Conservation (phyloP, 371 early-diverging fungal genomes). For the Nematocida minor region DNA sequence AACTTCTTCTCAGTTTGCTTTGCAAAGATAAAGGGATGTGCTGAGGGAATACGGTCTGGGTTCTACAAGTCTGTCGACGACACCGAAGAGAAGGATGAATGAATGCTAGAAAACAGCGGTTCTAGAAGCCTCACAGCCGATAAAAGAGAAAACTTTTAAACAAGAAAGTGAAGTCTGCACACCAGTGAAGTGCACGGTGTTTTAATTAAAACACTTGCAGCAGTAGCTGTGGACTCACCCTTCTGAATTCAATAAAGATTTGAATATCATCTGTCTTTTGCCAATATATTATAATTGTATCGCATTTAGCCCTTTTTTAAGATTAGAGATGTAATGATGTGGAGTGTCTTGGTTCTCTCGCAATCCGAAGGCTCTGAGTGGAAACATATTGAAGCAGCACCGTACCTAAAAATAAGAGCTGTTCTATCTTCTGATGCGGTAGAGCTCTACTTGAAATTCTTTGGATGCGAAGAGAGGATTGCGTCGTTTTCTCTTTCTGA, state of each 20-base stretch:
- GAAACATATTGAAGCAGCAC: not conserved
- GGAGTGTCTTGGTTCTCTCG: not conserved
- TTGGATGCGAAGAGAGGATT: not conserved
- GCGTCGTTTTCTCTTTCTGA: not conserved
- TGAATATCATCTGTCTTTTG: no score
- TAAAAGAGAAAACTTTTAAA: no score
- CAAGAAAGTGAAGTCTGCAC: no score
- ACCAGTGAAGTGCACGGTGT: no score
- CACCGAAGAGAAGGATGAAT: not conserved
- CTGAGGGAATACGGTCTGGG: constrained; percentile 5
- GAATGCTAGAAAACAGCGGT: not conserved
- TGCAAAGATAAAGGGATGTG: constrained; percentile 6
- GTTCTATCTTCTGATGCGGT: not conserved
- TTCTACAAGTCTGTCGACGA: constrained; percentile 5
- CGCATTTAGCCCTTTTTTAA: not conserved
- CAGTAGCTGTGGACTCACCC: no score
- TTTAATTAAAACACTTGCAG: no score
- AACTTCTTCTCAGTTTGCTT: not conserved
- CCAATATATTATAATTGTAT: no score
- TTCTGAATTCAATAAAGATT: no score
- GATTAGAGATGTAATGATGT: not conserved
- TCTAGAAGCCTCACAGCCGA: no score
- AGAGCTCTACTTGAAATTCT: not conserved
- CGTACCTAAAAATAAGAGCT: not conserved
- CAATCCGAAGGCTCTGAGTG: not conserved